Base-by-base conservation (phyloP, 768 basidiomycete genomes). In the Russula brevipes region DNA sequence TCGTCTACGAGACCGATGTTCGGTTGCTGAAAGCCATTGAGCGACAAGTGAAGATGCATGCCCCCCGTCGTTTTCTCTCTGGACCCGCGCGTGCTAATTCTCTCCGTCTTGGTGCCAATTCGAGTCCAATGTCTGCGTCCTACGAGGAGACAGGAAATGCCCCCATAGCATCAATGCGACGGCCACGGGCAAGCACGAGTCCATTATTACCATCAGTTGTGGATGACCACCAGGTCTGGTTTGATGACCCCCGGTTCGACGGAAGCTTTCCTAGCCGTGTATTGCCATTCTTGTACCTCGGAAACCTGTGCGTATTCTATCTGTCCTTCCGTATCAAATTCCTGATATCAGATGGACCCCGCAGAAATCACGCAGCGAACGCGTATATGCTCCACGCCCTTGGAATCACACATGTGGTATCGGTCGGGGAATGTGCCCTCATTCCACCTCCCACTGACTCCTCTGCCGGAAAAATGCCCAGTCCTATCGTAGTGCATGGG, bases 331-430 rank as follows among this genome's bases (percentile, higher is more conserved):
- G 6, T 53, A 57, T 54, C 47, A 61, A 59, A 68, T 68, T 62
- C 52, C 70, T 68, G 68, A 69, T 69, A 17, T 59, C 12, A 11
- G 49, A 53, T 55, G 61, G 9, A 50, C 30, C 47, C 45, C 38
- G 47, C 64, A 93, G 93, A 73, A 92, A 94, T 69, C 96, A 98
- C 69, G 96, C 96, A 0, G 79, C 87, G 33, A 98, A 98, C 74
- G 94, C 86, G 57, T 91, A 91, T 70, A 97, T 98, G 94, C 85
- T 98, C 3, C 90, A 94, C 69, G 92, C 93, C 3, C 82, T 98
- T 16, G 94, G 94, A 31, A 95, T 98, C 70, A 96, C 94, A 2
- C 95, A 98, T 72, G 94, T 98, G 66, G 94, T 98, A 35, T 94
- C 91, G 9, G 94, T 98, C 3, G 96, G 96, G 54, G 96, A 98